Evolutionary conservation across 108 stramenopile genomes (phyloP).

Genomic region (Stephanodiscus triporus): DNA sequence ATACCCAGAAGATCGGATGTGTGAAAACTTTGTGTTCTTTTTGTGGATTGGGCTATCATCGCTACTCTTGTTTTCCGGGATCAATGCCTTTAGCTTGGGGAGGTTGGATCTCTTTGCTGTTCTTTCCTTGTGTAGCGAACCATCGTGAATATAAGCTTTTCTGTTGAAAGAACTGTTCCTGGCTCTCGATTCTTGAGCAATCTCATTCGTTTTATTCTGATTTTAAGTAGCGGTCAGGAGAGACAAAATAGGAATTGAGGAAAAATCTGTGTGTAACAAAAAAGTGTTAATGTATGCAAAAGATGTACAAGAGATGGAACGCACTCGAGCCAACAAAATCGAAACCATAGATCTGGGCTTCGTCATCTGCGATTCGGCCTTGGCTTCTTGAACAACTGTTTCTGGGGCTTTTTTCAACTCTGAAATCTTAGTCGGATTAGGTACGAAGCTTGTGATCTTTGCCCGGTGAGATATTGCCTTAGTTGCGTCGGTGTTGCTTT

Average conservation of each 20-base stretch:
- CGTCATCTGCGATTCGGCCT: conserved; percentile 7
- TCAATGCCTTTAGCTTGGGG: conserved; percentile 20
- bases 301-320: background rate
- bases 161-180: conserved; percentile 38
- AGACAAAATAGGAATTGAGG: background rate
- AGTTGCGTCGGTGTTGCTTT: conserved; percentile 10
- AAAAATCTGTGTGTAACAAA: no score
- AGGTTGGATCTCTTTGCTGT: conserved; percentile 6
- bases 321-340: conserved; percentile 37
- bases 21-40: conserved; percentile 18
- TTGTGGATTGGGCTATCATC: conserved; percentile 8
- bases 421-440: conserved; percentile 15
- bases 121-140: background rate
- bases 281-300: background rate
- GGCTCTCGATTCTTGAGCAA: conserved; percentile 24
- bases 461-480: background rate
- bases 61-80: conserved; percentile 8
- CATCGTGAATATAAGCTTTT: conserved; percentile 2
- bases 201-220: conserved; percentile 36
- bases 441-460: conserved; percentile 18
- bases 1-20: conserved; percentile 40
- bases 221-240: background rate
- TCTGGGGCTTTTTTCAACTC: background rate
- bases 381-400: no score
- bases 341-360: conserved; percentile 51